phyloP scores from a whole-genome alignment of 2,329 filamentous ascomycete species.

The Scytalidium sp. region DNA sequence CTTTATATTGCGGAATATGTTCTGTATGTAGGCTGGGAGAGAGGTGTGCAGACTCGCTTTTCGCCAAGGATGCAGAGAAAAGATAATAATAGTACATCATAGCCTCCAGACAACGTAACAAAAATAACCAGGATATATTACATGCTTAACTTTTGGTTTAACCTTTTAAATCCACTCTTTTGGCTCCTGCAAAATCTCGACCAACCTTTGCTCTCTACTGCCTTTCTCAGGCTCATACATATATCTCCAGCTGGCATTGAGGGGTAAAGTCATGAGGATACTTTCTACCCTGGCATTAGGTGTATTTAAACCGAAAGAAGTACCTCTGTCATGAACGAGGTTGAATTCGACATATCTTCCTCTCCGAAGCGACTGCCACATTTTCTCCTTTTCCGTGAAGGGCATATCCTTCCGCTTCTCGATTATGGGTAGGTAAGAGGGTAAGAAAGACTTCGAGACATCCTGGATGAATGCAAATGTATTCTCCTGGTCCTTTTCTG shows the following conservation, averaged over 20 bases:
- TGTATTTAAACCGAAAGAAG: slow-evolving; percentile 89
- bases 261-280: slow-evolving; percentile 93
- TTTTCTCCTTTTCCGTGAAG: slow-evolving; percentile 80
- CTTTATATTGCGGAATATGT: too few relatives aligned
- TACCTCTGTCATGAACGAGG: slow-evolving; percentile 92
- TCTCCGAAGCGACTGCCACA: slow-evolving; percentile 92
- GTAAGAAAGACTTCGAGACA: slow-evolving; percentile 81
- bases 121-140: background rate
- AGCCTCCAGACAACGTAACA: too few relatives aligned
- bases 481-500: slow-evolving; percentile 82
- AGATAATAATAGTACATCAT: too few relatives aligned
- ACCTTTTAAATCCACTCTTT: slow-evolving; percentile 60
- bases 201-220: slow-evolving; percentile 73
- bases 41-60: too few relatives aligned
- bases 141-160: background rate
- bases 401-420: slow-evolving; percentile 88
- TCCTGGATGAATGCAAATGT: slow-evolving; percentile 87
- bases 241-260: slow-evolving; percentile 93
- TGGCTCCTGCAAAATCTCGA: slow-evolving; percentile 66
- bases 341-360: slow-evolving; percentile 99
- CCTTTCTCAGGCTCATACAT: slow-evolving; percentile 83
- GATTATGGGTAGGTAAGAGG: slow-evolving; percentile 87
- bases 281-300: slow-evolving; percentile 91
- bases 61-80: too few relatives aligned
- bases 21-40: too few relatives aligned